These are phyloP conservation scores for Paraphoma chrysanthemicola DNA, from an alignment of 2,329 filamentous ascomycete genomes.

Conservation along the genomic window DNA sequence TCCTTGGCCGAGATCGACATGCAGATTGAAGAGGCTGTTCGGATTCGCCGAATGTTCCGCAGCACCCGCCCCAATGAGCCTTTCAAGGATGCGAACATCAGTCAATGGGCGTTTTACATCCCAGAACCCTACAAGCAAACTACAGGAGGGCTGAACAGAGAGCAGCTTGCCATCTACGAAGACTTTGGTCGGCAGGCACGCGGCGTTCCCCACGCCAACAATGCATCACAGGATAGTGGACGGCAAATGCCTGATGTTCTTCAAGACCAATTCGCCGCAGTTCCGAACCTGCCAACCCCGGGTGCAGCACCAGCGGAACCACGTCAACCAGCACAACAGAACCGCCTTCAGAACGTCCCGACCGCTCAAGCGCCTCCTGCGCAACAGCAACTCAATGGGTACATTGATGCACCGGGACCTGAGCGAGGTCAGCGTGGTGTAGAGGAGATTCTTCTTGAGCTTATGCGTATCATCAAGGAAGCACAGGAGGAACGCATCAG, in stretches of 20 bases:
- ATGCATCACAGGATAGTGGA: slow-evolving; percentile 63
- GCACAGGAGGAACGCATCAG: slow-evolving; percentile 65
- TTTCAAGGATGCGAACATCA: slow-evolving; percentile 82
- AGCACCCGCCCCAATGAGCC: slow-evolving; percentile 79
- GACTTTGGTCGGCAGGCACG: slow-evolving; percentile 90
- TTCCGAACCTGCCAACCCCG: slow-evolving; percentile 68
- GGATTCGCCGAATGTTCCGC: slow-evolving; percentile 77
- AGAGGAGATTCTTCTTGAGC: slow-evolving; percentile 62
- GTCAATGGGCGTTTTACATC: slow-evolving; percentile 91
- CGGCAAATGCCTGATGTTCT: slow-evolving; percentile 69
- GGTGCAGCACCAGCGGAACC: slow-evolving; percentile 68
- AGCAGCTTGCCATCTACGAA: slow-evolving; percentile 95
- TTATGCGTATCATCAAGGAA: slow-evolving; percentile 63
- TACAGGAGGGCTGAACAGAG: slow-evolving; percentile 81
- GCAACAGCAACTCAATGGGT: slow-evolving; percentile 66
- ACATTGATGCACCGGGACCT: slow-evolving; percentile 53
- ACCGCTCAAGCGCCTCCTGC: slow-evolving; percentile 42
- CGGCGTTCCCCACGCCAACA: slow-evolving; percentile 64
- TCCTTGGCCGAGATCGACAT: slow-evolving; percentile 95
- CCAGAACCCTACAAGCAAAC: slow-evolving; percentile 91
- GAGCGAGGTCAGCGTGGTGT: slow-evolving; percentile 55
- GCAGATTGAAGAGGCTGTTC: slow-evolving; percentile 82
- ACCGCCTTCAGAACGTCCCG: slow-evolving; percentile 49
- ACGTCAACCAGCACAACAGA: slow-evolving; percentile 61
- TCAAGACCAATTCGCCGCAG: slow-evolving; percentile 65